phyloP scores from a whole-genome alignment of 768 basidiomycete genomes.

The Mycena rebaudengoi region DNA sequence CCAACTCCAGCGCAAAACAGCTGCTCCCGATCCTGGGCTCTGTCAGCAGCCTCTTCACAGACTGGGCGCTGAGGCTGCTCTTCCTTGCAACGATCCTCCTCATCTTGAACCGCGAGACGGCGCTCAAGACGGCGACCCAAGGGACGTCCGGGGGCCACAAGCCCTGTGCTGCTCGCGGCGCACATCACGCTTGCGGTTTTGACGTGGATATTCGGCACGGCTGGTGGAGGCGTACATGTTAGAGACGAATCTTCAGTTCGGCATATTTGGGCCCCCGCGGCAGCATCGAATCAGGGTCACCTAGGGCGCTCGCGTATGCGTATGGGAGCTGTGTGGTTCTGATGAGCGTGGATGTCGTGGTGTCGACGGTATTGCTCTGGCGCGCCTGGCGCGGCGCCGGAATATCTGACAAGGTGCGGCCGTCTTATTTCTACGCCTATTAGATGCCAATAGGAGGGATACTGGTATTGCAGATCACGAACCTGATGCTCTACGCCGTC shows the following conservation, averaged over 20 bases:
- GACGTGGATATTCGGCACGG: conserved; percentile 20
- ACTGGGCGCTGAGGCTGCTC: conserved; percentile 16
- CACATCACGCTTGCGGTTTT: conserved; percentile 19
- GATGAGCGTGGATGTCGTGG: conserved; percentile 17
- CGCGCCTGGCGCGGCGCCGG: conserved; percentile 12
- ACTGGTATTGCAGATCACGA: conserved; percentile 23
- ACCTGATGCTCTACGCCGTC: conserved; percentile 14
- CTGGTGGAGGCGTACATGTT: conserved; percentile 10
- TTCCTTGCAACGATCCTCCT: conserved; percentile 21
- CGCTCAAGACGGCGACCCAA: conserved; percentile 9
- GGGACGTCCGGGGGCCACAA: conserved; percentile 19
- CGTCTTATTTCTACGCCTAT: background rate
- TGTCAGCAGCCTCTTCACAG: background rate
- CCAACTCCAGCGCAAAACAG: background rate
- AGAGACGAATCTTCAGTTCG: conserved; percentile 10
- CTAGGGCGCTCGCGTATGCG: conserved; percentile 1
- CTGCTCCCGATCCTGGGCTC: conserved; percentile 2
- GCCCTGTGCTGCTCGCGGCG: conserved; percentile 4
- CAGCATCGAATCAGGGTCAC: background rate
- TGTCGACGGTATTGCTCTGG: conserved; percentile 16
- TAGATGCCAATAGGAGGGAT: too few relatives aligned
- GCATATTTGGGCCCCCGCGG: background rate
- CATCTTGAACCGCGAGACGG: conserved; percentile 16
- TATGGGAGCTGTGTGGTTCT: conserved; percentile 14
- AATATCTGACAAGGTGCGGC: conserved; percentile 14